These are phyloP conservation scores for Naematelia encephala DNA, from an alignment of 768 basidiomycete genomes.

Conservation along the genomic window DNA sequence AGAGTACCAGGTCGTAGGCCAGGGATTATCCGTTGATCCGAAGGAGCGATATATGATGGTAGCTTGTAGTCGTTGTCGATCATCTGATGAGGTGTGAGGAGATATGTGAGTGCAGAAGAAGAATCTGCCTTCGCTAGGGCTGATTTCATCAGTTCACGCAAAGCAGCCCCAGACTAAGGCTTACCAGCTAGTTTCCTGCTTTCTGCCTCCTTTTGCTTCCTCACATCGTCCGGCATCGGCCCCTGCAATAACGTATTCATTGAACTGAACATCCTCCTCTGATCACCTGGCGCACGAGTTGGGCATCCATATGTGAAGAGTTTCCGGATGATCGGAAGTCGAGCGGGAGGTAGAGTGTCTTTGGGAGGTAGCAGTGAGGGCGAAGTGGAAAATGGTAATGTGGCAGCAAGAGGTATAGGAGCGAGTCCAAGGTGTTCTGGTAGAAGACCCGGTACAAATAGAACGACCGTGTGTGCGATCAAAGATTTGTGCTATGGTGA, in stretches of 20 bases:
- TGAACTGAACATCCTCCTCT: slow-evolving; percentile 76
- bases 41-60: slow-evolving; percentile 72
- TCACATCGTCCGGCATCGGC: slow-evolving; percentile 66
- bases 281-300: slow-evolving; percentile 86
- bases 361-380: slow-evolving; percentile 54
- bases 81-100: slow-evolving; percentile 80
- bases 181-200: slow-evolving; percentile 52
- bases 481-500: slow-evolving; percentile 62
- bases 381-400: slow-evolving; percentile 57
- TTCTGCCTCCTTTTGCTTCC: slow-evolving; percentile 52
- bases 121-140: slow-evolving; percentile 50
- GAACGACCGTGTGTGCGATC: slow-evolving; percentile 71
- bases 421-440: slow-evolving; percentile 66
- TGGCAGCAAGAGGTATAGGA: slow-evolving; percentile 57
- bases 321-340: slow-evolving; percentile 63
- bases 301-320: slow-evolving; percentile 89
- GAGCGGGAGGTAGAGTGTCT: slow-evolving; percentile 49
- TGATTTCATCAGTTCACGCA: slow-evolving; percentile 59
- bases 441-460: slow-evolving; percentile 84
- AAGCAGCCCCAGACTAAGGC: slow-evolving; percentile 18
- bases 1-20: slow-evolving; percentile 6
- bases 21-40: slow-evolving; percentile 31
- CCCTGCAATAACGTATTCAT: slow-evolving; percentile 76
- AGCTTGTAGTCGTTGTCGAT: slow-evolving; percentile 89
- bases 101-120: slow-evolving; percentile 65